Percentiles rank a stretch among this genome's conserved stretches.
These are phyloP conservation scores for Rhodotorula taiwanensis DNA, from an alignment of 768 basidiomycete genomes.

Conservation along the genomic window DNA sequence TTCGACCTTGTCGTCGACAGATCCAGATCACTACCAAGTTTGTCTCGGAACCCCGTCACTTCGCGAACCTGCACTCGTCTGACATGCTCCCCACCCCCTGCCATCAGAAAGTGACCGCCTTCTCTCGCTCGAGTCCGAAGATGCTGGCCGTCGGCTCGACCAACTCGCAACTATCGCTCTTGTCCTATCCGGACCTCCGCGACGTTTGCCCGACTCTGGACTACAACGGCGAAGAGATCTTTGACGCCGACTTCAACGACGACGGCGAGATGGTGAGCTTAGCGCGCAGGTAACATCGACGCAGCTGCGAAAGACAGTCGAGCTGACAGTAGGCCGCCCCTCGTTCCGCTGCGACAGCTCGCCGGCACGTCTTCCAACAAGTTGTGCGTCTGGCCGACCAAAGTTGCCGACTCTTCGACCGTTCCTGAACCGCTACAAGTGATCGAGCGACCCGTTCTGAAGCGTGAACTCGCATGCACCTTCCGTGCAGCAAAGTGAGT, in stretches of 20 bases:
- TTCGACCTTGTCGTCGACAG: conserved; percentile 58
- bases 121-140: conserved; percentile 57
- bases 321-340: too few relatives aligned
- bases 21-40: conserved; percentile 79
- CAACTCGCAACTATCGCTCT: conserved; percentile 56
- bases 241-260: conserved; percentile 71
- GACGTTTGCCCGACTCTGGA: conserved; percentile 46
- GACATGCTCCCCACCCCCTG: conserved; percentile 7
- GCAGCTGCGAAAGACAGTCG: not conserved
- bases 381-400: conserved; percentile 32
- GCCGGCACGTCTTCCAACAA: conserved; percentile 30
- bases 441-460: conserved; percentile 37
- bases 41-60: too few relatives aligned
- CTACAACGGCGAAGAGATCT: conserved; percentile 65
- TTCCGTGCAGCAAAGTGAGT: conserved; percentile 38
- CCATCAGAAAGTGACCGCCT: conserved; percentile 74
- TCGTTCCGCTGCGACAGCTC: conserved; percentile 17
- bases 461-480: conserved; percentile 31
- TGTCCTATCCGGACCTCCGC: conserved; percentile 57
- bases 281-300: not conserved
- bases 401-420: not conserved
- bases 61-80: conserved; percentile 2
- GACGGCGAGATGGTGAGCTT: conserved; percentile 51
- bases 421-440: conserved; percentile 30
- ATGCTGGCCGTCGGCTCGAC: conserved; percentile 48